Evolutionary conservation across 1,284 basidiomycete species (phyloP).

Genomic region (Ustilago curta): DNA sequence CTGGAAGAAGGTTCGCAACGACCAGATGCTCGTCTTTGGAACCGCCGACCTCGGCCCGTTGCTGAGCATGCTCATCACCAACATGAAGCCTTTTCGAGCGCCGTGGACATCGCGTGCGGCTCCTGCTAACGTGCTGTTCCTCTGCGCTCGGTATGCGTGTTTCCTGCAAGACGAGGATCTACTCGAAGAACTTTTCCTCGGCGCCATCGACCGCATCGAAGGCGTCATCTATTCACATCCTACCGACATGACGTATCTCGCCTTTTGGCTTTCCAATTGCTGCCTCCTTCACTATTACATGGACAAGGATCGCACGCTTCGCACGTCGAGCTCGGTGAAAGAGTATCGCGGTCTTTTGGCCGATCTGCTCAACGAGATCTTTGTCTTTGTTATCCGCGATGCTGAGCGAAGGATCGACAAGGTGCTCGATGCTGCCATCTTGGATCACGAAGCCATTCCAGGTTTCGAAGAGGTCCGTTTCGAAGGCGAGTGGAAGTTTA

Average conservation of each 20-base stretch:
- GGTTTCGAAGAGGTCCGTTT: slow-evolving; percentile 86
- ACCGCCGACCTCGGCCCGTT: slow-evolving; percentile 80
- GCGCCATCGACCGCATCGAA: slow-evolving; percentile 91
- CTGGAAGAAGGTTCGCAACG: slow-evolving; percentile 50
- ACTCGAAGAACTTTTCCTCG: slow-evolving; percentile 90
- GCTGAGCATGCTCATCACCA: slow-evolving; percentile 80
- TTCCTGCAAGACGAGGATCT: slow-evolving; percentile 59
- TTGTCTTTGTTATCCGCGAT: slow-evolving; percentile 94
- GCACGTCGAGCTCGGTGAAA: slow-evolving; percentile 23
- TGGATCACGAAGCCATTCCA: slow-evolving; percentile 84
- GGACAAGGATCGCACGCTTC: slow-evolving; percentile 72
- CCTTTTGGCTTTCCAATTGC: slow-evolving; percentile 95
- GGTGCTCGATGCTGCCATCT: slow-evolving; percentile 82
- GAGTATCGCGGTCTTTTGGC: slow-evolving; percentile 54
- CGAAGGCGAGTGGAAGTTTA: slow-evolving; percentile 85
- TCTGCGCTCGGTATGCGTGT: slow-evolving; percentile 80
- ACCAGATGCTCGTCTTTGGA: slow-evolving; percentile 87
- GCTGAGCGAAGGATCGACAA: slow-evolving; percentile 89
- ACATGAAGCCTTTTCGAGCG: slow-evolving; percentile 75
- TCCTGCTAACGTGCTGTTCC: slow-evolving; percentile 71
- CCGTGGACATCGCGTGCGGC: slow-evolving; percentile 67
- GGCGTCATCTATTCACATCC: slow-evolving; percentile 78
- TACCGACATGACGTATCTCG: slow-evolving; percentile 85
- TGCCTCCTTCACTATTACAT: slow-evolving; percentile 90
- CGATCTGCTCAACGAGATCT: slow-evolving; percentile 85